A percentile compares a stretch with the other conserved stretches of the same genome.
Evolutionary conservation across 495 filamentous ascomycete species (phyloP).

Genomic region (Neurospora terricola): DNA sequence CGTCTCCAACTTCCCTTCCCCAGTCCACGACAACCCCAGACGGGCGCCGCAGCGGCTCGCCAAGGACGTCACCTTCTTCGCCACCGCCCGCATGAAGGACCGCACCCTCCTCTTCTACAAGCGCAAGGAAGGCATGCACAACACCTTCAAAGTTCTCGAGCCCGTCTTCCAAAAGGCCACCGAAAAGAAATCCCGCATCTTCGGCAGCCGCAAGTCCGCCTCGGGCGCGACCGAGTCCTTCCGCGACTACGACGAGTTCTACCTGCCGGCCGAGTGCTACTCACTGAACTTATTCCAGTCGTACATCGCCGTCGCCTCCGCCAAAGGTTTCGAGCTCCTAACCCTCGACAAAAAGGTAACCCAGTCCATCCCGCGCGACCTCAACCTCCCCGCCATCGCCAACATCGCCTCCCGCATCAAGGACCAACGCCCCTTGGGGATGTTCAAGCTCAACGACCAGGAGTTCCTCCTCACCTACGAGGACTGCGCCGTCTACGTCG

Average conservation of each 20-base stretch:
- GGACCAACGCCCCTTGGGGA: constrained; percentile 76
- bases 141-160: constrained; percentile 93
- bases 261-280: constrained; percentile 93
- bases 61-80: constrained; percentile 92
- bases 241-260: constrained; percentile 97
- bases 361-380: constrained; percentile 73
- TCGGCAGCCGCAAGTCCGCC: constrained; percentile 35
- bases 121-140: constrained; percentile 81
- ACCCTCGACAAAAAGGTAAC: constrained; percentile 93
- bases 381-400: constrained; percentile 61
- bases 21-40: constrained; percentile 52
- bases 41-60: constrained; percentile 86
- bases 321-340: constrained; percentile 90
- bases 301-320: constrained; percentile 81
- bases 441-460: constrained; percentile 89
- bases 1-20: constrained; percentile 49
- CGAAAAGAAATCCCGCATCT: constrained; percentile 64
- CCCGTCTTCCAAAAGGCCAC: constrained; percentile 84
- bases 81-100: constrained; percentile 93
- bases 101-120: constrained; percentile 92
- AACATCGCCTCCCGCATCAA: constrained; percentile 73
- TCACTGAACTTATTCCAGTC: constrained; percentile 92
- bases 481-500: constrained; percentile 93
- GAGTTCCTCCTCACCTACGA: constrained; percentile 93
- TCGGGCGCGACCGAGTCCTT: constrained; percentile 85